These are phyloP conservation scores for Komagataella pseudopastoris DNA, from an alignment of 805 yeast species.

Conservation along the genomic window DNA sequence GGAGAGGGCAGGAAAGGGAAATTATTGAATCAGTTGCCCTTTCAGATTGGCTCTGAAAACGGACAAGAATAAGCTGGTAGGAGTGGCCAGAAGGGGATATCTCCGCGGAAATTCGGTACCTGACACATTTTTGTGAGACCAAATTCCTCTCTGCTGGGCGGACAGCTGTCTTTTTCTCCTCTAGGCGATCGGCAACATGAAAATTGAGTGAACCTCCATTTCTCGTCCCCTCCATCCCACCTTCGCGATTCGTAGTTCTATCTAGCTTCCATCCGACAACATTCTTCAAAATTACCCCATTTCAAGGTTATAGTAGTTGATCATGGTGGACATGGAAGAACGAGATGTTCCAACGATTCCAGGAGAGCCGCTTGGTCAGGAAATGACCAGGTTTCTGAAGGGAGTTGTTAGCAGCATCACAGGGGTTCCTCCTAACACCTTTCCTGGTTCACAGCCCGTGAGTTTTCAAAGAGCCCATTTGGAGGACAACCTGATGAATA, in stretches of 20 bases:
- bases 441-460: constrained; percentile 94
- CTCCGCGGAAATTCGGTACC: neutral
- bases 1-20: neutral
- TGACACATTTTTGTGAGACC: too few relatives aligned
- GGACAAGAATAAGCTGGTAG: neutral
- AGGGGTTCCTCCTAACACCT: constrained; percentile 38
- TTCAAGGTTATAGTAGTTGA: neutral
- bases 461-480: constrained; percentile 74
- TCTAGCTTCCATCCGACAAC: neutral
- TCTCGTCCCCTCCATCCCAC: neutral
- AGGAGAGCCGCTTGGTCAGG: constrained; percentile 65
- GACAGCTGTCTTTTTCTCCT: neutral
- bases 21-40: neutral
- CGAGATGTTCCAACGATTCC: constrained; percentile 75
- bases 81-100: neutral
- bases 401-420: constrained; percentile 53
- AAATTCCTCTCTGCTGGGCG: neutral
- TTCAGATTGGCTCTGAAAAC: neutral
- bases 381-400: constrained; percentile 54
- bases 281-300: neutral
- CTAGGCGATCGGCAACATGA: neutral
- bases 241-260: neutral
- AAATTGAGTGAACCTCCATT: too few relatives aligned
- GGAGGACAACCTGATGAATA: constrained; percentile 38
- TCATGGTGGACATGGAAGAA: constrained; percentile 7